Percentiles rank a stretch among this genome's conserved stretches.
Evolutionary conservation across 768 basidiomycete species (phyloP).

Genomic region (Glaciozyma antarctica): DNA sequence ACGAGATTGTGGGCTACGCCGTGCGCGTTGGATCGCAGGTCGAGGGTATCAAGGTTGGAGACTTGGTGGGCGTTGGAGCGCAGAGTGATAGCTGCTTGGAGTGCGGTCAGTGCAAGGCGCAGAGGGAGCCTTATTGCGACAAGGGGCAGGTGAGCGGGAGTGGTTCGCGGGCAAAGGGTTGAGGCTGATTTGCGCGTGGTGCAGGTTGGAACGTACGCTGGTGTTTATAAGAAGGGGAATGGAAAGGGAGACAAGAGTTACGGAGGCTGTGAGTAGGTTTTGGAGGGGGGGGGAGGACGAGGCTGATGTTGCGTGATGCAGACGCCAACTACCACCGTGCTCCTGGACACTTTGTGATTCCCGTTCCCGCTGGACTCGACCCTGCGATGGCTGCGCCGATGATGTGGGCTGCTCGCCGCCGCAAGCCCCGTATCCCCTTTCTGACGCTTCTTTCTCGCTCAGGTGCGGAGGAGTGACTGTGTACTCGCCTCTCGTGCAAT

Average conservation of each 20-base stretch:
- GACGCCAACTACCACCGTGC: constrained; percentile 48
- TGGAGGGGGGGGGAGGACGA: not conserved
- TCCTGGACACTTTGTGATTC: constrained; percentile 50
- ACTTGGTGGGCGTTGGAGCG: constrained; percentile 50
- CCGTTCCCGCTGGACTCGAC: constrained; percentile 48
- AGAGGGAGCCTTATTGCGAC: constrained; percentile 53
- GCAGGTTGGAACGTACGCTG: not conserved
- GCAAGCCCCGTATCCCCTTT: not conserved
- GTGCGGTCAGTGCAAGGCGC: constrained; percentile 33
- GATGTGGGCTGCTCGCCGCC: constrained; percentile 36
- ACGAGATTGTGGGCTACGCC: constrained; percentile 48
- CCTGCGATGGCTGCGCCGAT: constrained; percentile 54
- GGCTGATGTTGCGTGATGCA: constrained; percentile 40
- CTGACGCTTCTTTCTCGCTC: not conserved
- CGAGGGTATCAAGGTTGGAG: constrained; percentile 50
- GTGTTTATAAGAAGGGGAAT: constrained; percentile 4
- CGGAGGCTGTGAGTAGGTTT: constrained; percentile 28
- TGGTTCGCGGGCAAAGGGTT: constrained; percentile 15
- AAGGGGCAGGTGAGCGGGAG: constrained; percentile 30
- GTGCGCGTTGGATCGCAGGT: constrained; percentile 51
- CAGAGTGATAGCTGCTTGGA: constrained; percentile 47
- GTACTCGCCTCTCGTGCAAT: constrained; percentile 52
- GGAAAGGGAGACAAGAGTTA: constrained; percentile 30
- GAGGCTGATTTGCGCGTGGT: constrained; percentile 4
- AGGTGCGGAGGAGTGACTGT: constrained; percentile 53